These are phyloP conservation scores for Aaosphaeria pasadenensis DNA, from an alignment of 2,329 filamentous ascomycete species.

Conservation along the genomic window DNA sequence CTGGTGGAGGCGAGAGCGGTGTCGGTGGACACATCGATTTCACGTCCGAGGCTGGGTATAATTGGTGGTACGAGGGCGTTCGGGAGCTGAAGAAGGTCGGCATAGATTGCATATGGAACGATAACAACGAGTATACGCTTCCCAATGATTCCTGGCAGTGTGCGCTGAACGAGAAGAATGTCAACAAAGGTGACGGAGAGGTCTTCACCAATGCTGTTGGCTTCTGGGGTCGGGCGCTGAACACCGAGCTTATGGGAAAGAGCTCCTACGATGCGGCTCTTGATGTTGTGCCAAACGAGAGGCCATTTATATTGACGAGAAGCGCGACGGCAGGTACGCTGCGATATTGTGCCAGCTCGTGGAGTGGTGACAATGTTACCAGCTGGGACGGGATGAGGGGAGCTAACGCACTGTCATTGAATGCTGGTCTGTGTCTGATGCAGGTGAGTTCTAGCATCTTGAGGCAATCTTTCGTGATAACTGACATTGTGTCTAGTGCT, in stretches of 20 bases:
- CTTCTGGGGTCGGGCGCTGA: conserved; percentile 66
- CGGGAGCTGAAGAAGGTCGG: conserved; percentile 59
- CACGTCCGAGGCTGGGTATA: conserved; percentile 62
- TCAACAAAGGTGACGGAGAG: conserved; percentile 29
- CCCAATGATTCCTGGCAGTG: conserved; percentile 65
- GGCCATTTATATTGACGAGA: conserved; percentile 68
- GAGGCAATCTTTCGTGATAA: too few relatives aligned
- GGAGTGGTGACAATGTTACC: conserved; percentile 73
- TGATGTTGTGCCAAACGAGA: conserved; percentile 55
- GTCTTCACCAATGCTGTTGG: conserved; percentile 53
- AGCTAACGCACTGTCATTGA: conserved; percentile 66
- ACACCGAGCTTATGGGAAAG: conserved; percentile 70
- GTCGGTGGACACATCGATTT: conserved; percentile 73
- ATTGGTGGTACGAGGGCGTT: conserved; percentile 71
- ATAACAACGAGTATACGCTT: conserved; percentile 74
- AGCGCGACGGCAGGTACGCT: conserved; percentile 70
- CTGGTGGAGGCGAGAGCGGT: conserved; percentile 67
- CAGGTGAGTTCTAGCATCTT: conserved; percentile 33
- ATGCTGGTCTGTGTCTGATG: conserved; percentile 65
- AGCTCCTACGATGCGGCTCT: conserved; percentile 66
- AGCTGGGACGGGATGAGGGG: conserved; percentile 73
- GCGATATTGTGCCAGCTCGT: conserved; percentile 67
- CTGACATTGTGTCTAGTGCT: conserved; percentile 45
- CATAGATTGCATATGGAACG: conserved; percentile 75
- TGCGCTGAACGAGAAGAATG: conserved; percentile 47